Evolutionary conservation across 2,329 filamentous ascomycete genomes (phyloP).

Genomic region (Cercospora nicotianae): DNA sequence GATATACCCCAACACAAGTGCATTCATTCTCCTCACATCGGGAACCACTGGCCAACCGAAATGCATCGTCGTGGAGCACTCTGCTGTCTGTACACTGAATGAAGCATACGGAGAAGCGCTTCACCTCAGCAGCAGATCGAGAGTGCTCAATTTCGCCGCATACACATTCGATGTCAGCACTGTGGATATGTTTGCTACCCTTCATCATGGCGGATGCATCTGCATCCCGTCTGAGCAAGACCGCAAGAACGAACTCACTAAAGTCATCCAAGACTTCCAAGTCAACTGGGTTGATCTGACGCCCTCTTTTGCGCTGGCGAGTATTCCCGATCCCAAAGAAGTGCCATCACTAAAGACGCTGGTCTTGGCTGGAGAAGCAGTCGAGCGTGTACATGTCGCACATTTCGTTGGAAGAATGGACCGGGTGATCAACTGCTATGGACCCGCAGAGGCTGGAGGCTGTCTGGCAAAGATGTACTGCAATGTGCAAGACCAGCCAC

Average conservation of each 20-base stretch:
- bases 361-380: background rate
- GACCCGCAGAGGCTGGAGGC: background rate
- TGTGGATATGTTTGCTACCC: background rate
- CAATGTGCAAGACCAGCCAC: background rate
- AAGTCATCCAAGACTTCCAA: background rate
- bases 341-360: background rate
- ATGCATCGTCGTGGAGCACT: background rate
- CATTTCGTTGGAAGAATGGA: background rate
- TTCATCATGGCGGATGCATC: background rate
- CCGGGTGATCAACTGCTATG: background rate
- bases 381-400: background rate
- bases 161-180: background rate
- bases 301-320: background rate
- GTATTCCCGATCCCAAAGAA: background rate
- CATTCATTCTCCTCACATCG: background rate
- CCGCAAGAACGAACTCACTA: background rate
- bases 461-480: background rate
- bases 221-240: background rate
- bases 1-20: background rate
- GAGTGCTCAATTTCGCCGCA: background rate
- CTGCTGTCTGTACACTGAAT: background rate
- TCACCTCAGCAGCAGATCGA: background rate
- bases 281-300: background rate
- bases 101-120: background rate
- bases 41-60: background rate